These are phyloP conservation scores for Verbascum thapsus DNA, from an alignment of 257 asterid genomes.

Conservation along the genomic window DNA sequence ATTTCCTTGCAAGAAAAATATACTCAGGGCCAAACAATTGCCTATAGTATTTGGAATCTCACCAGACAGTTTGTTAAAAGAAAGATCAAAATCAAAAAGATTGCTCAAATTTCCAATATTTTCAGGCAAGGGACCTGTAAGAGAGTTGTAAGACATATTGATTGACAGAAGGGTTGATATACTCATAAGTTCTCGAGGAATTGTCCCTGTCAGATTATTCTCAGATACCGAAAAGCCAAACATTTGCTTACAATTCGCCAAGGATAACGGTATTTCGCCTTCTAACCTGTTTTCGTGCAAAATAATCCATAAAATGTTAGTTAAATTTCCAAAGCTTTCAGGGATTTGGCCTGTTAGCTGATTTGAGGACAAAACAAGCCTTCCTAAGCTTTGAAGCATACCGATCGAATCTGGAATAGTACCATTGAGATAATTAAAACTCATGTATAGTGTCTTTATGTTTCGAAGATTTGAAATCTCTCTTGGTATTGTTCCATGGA, in stretches of 20 bases:
- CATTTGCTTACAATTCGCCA: conserved; percentile 41
- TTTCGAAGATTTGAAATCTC: conserved; percentile 44
- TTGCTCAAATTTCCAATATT: conserved; percentile 42
- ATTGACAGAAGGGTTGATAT: conserved; percentile 37
- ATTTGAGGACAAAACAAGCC: conserved; percentile 38
- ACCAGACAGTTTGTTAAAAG: conserved; percentile 47
- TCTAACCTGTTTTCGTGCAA: conserved; percentile 45
- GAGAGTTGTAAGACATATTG: conserved; percentile 41
- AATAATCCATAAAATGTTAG: conserved; percentile 30
- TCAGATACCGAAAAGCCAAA: conserved; percentile 33
- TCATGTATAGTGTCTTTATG: conserved; percentile 34
- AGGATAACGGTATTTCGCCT: conserved; percentile 46
- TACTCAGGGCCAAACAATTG: conserved; percentile 40
- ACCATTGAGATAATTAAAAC: conserved; percentile 36
- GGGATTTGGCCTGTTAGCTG: conserved; percentile 44
- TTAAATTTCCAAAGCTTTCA: conserved; percentile 43
- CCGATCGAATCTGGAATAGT: conserved; percentile 49
- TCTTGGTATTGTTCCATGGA: conserved; percentile 46
- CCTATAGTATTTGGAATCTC: conserved; percentile 42
- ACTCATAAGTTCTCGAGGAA: conserved; percentile 42
- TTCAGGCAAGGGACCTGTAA: conserved; percentile 44
- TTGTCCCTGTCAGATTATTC: conserved; percentile 44
- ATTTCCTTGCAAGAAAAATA: conserved; percentile 40
- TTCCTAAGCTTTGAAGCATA: conserved; percentile 41
- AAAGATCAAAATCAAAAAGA: conserved; percentile 44